Evolutionary conservation across 176 grass and related monocot genomes (phyloP).

Genomic region (Carex littledalei): DNA sequence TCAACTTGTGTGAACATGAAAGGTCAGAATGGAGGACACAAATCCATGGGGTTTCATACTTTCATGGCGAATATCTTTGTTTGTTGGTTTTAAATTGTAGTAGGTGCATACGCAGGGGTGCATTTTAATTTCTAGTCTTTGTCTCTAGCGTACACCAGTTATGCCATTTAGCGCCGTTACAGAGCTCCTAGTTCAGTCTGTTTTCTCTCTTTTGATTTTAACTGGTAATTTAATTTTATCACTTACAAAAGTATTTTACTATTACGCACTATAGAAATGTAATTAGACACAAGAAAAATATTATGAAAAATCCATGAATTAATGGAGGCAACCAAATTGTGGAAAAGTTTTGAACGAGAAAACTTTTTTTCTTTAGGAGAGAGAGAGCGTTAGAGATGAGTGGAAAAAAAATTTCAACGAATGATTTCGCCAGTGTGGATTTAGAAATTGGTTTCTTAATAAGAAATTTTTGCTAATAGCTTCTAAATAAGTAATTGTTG

Average conservation of each 20-base stretch:
- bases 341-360: too few relatives aligned
- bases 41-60: background rate
- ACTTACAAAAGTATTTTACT: background rate
- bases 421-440: too few relatives aligned
- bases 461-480: too few relatives aligned
- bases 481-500: too few relatives aligned
- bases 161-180: background rate
- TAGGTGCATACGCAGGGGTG: background rate
- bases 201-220: background rate
- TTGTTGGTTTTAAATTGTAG: constrained; percentile 2
- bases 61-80: background rate
- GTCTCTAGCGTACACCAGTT: background rate
- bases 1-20: background rate
- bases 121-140: background rate
- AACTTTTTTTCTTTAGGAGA: too few relatives aligned
- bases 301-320: background rate
- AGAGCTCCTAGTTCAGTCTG: background rate
- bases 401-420: too few relatives aligned
- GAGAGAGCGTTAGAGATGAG: too few relatives aligned
- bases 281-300: background rate
- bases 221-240: background rate
- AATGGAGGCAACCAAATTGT: too few relatives aligned
- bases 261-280: background rate
- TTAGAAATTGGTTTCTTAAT: too few relatives aligned
- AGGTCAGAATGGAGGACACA: background rate